Conservation (phyloP, 108 stramenopile genomes). For the Cyclotella kingstonii region DNA sequence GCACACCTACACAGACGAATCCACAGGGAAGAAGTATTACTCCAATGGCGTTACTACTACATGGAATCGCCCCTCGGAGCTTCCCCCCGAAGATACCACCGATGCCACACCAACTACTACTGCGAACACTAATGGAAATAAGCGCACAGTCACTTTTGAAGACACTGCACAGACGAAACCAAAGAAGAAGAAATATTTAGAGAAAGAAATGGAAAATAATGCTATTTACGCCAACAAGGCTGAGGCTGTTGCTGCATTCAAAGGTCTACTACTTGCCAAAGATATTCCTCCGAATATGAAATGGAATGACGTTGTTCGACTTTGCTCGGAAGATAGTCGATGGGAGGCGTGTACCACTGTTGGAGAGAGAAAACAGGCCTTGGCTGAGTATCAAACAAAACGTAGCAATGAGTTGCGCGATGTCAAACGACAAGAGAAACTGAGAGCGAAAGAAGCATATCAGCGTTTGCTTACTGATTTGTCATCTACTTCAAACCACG, state of each 20-base stretch:
- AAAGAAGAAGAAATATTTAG: conserved; percentile 51
- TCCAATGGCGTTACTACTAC: conserved; percentile 76
- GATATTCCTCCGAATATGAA: conserved; percentile 63
- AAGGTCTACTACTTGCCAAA: conserved; percentile 74
- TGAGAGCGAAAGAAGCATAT: conserved; percentile 74
- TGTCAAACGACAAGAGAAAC: conserved; percentile 69
- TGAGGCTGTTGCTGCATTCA: conserved; percentile 80
- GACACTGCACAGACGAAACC: conserved; percentile 25
- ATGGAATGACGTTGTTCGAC: conserved; percentile 72
- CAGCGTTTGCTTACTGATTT: conserved; percentile 57
- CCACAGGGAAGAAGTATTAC: conserved; percentile 75
- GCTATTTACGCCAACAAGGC: conserved; percentile 59
- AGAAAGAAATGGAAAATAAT: conserved; percentile 5
- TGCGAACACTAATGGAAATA: conserved; percentile 6
- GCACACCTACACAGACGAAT: conserved; percentile 64
- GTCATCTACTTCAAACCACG: conserved; percentile 47
- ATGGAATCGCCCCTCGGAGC: conserved; percentile 70
- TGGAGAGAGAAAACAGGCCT: conserved; percentile 80
- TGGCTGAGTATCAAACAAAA: conserved; percentile 89
- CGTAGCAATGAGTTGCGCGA: conserved; percentile 74
- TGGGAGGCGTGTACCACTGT: conserved; percentile 69
- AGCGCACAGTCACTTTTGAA: background rate
- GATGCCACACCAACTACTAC: background rate
- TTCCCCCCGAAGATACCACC: conserved; percentile 18
- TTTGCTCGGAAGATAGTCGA: conserved; percentile 59